Evolutionary conservation across 140 eudicot genomes (phyloP).

Genomic region (Cichorium intybus): DNA sequence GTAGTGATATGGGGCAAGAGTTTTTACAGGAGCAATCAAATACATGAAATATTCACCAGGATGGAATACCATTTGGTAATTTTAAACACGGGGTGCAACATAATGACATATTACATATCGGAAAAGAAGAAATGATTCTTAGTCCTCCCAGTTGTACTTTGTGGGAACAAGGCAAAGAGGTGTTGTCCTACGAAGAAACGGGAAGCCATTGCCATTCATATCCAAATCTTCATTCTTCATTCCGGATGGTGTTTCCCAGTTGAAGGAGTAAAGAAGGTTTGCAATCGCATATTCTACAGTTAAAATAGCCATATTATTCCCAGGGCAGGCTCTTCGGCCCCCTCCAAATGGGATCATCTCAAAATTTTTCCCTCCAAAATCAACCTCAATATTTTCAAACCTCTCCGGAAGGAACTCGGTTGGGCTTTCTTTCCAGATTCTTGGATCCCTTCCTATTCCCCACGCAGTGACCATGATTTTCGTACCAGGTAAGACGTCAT

Average conservation of each 20-base stretch:
- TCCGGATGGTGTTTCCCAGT: slow-evolving; percentile 6
- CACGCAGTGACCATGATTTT: slow-evolving; percentile 7
- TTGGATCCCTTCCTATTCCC: slow-evolving; percentile 27
- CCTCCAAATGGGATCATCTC: slow-evolving; percentile 33
- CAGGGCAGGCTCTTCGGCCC: slow-evolving; percentile 21
- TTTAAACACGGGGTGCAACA: too few relatives aligned
- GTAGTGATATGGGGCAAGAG: too few relatives aligned
- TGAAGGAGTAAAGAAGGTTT: slow-evolving; percentile 15
- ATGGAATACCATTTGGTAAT: too few relatives aligned
- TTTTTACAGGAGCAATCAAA: too few relatives aligned
- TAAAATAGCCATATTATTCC: not conserved
- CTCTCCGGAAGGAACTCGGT: slow-evolving; percentile 17
- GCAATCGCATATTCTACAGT: slow-evolving; percentile 11
- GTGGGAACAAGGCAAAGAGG: slow-evolving; percentile 26
- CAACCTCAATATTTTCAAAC: slow-evolving; percentile 14
- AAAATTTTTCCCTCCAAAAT: slow-evolving; percentile 1
- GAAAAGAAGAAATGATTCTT: not conserved
- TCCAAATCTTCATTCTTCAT: slow-evolving; percentile 15
- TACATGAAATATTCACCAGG: too few relatives aligned
- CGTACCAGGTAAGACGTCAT: slow-evolving; percentile 14
- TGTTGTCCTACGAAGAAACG: slow-evolving; percentile 1
- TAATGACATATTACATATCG: too few relatives aligned
- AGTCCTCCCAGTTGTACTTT: slow-evolving; percentile 5
- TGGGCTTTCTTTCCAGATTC: slow-evolving; percentile 6
- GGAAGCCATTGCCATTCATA: slow-evolving; percentile 12